Conservation (phyloP, 2,329 filamentous ascomycete genomes). For the Huntiella savannae region DNA sequence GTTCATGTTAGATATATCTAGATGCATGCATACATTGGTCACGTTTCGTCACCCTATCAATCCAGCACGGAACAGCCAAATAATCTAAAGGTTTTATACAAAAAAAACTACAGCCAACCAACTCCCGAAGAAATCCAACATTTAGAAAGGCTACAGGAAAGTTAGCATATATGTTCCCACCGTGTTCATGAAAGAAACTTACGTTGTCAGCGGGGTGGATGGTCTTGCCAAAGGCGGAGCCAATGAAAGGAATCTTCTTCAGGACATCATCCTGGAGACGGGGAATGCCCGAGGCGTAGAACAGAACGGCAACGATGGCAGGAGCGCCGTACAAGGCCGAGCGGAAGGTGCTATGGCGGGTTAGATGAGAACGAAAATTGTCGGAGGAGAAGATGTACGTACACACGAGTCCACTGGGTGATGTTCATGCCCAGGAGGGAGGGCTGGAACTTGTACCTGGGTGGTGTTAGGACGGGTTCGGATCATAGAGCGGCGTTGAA, state of each 20-base stretch:
- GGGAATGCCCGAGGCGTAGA: constrained; percentile 43
- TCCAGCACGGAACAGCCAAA: too few species aligned
- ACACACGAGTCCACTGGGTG: constrained; percentile 30
- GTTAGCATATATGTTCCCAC: background rate
- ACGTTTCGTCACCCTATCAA: too few species aligned
- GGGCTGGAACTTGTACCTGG: constrained; percentile 40
- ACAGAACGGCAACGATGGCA: constrained; percentile 37
- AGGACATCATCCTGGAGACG: constrained; percentile 40
- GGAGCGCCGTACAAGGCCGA: constrained; percentile 37
- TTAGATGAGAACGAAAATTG: background rate
- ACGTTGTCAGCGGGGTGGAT: constrained; percentile 12
- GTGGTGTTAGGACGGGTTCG: background rate
- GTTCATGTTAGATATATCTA: too few species aligned
- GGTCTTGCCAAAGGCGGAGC: constrained; percentile 2
- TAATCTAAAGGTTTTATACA: constrained; percentile 7
- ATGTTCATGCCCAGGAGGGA: constrained; percentile 34
- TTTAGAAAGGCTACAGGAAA: constrained; percentile 10
- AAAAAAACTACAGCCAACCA: constrained; percentile 1
- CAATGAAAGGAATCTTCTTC: constrained; percentile 22
- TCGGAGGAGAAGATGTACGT: constrained; percentile 19
- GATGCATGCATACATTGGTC: too few species aligned
- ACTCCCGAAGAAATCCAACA: constrained; percentile 12
- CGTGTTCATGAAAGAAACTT: background rate
- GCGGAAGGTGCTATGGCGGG: constrained; percentile 18
- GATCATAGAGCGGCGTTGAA: background rate